Evolutionary conservation across 148 eudicot genomes (phyloP).

Genomic region (Amaranthus hypochondriacus): DNA sequence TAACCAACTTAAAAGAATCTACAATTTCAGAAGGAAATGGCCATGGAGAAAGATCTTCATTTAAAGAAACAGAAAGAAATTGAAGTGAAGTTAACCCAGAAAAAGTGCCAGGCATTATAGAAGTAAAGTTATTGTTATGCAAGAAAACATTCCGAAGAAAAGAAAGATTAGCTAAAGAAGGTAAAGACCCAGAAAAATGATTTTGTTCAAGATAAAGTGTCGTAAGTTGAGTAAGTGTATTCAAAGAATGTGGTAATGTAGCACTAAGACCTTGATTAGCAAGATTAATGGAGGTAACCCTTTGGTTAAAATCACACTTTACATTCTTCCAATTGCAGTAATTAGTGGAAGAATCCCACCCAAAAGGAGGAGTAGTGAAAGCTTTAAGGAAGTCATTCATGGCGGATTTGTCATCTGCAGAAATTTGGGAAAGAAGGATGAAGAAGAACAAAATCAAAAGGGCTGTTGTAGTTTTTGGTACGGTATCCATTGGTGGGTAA

Average conservation of each 20-base stretch:
- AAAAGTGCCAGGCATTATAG: constrained; percentile 34
- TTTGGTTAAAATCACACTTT: constrained; percentile 32
- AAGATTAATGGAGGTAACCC: constrained; percentile 52
- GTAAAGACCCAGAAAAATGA: constrained; percentile 50
- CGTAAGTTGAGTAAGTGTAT: constrained; percentile 49
- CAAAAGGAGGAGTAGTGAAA: constrained; percentile 36
- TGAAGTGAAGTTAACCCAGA: constrained; percentile 44
- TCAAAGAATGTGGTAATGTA: constrained; percentile 42
- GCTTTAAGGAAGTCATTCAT: constrained; percentile 38
- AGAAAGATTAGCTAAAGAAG: constrained; percentile 44
- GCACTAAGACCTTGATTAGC: constrained; percentile 37
- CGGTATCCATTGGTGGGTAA: too few species aligned
- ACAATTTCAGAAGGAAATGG: constrained; percentile 34
- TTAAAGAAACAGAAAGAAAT: constrained; percentile 33
- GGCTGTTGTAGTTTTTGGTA: background rate
- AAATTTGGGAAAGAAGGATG: constrained; percentile 8
- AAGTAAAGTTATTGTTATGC: constrained; percentile 47
- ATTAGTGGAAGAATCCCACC: constrained; percentile 38
- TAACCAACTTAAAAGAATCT: constrained; percentile 29
- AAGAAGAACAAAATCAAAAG: background rate
- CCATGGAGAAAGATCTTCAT: constrained; percentile 42
- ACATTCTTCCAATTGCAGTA: constrained; percentile 60
- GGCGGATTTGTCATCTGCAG: constrained; percentile 43
- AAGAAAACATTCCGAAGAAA: constrained; percentile 31
- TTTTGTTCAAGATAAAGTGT: constrained; percentile 46